phyloP scores from a whole-genome alignment of 495 filamentous ascomycete species.

The Chaetomidium leptoderma region DNA sequence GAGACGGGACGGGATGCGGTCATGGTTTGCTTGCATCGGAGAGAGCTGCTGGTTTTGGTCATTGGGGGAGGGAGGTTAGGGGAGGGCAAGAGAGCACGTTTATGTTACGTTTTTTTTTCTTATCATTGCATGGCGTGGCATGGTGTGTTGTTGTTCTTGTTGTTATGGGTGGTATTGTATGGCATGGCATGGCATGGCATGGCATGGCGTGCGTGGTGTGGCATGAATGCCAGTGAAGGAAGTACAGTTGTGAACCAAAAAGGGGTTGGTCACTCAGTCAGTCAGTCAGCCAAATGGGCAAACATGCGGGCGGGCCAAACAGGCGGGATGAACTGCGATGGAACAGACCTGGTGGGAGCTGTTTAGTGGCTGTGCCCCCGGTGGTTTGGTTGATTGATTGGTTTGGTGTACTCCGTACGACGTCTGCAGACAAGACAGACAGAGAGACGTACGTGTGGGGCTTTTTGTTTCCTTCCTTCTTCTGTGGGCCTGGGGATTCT shows the following conservation, averaged over 20 bases:
- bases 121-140: not conserved
- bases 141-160: not conserved
- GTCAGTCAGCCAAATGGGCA: not conserved
- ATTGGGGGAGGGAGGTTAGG: not conserved
- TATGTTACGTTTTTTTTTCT: not conserved
- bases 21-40: not conserved
- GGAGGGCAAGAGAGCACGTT: not conserved
- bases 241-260: not conserved
- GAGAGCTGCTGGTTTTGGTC: not conserved
- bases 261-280: not conserved
- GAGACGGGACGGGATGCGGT: no score
- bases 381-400: not conserved
- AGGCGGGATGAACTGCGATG: not conserved
- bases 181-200: constrained; percentile 7
- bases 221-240: not conserved
- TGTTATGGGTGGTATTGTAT: not conserved
- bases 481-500: not conserved
- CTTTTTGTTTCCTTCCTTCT: not conserved
- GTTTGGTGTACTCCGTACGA: no score
- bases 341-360: not conserved
- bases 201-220: constrained; percentile 1
- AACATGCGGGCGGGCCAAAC: not conserved
- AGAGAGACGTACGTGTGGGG: no score
- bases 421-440: no score
- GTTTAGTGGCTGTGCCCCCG: no score